Base-by-base conservation (phyloP, 2,329 filamentous ascomycete species). In the Colletotrichum spinosum region DNA sequence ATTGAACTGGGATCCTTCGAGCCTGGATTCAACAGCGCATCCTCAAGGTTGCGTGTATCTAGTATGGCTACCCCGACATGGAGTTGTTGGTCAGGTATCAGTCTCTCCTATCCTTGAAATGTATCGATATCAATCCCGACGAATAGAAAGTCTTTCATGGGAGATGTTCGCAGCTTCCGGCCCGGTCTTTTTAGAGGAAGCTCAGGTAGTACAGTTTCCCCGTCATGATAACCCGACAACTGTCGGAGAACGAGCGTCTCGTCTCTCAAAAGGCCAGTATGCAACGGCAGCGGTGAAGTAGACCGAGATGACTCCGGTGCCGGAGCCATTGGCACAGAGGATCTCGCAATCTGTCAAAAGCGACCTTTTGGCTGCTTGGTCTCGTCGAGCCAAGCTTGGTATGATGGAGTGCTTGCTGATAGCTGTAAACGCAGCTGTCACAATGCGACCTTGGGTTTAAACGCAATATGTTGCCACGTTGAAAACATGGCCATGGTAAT, bases 41-140 rank as follows among this genome's bases (percentile, higher is more conserved):
- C 35, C n/a, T 53, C 6, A 6, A 68, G 55, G 11, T 13, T 13
- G 38, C 51, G 52, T 25, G 58, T 63, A 13, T 66, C 67, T 5
- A 63, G 39, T 34, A 56, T 39, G 0, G 67, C 66, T 4, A 63
- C 17, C 11, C 59, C 67, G 7, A 66, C 34, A 35, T 66, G 62
- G 6, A 66, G 39, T 33, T 63, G 59, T 42, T 63, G 59, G 44
- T 66, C 62, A 12, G 55, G 51, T 13, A 55, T 42, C 33, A 63
- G 41, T 10, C 48, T 12, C 13, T 55, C 52, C 34, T 66, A 66
- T 10, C 58, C 62, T 51, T 68, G 58, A 37, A 50, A 63, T 3
- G 67, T 64, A 17, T 68, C 62, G 37, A 68, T 48, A 25, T 68
- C 62, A 42, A 66, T 41, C 38, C 61, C 55, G 37, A 66, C 55